phyloP scores from a whole-genome alignment of 106 monocot species.

The Dendrobium catenatum region DNA sequence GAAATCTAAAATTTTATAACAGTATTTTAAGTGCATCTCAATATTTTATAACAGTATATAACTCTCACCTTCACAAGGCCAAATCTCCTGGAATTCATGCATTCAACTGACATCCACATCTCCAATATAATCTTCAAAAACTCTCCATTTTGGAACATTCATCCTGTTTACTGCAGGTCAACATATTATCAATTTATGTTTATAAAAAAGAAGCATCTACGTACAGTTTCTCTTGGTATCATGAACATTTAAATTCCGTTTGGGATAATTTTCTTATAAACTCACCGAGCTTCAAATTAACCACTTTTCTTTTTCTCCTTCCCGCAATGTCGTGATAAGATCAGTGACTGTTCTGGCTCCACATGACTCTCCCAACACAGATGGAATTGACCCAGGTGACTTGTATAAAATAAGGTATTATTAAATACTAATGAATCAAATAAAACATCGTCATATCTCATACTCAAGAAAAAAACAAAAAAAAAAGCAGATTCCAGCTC shows the following conservation, averaged over 20 bases:
- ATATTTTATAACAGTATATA: too few species aligned
- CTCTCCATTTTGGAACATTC: slow-evolving; percentile 97
- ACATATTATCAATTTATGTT: neutral
- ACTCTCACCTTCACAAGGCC: slow-evolving; percentile 66
- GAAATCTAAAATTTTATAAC: too few species aligned
- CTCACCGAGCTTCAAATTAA: neutral
- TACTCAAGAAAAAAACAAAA: neutral
- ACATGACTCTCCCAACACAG: slow-evolving; percentile 22
- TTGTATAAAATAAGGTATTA: neutral
- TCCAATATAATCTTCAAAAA: slow-evolving; percentile 71
- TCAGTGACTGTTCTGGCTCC: slow-evolving; percentile 12
- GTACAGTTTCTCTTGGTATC: too few species aligned
- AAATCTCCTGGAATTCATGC: slow-evolving; percentile 59
- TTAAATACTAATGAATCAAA: too few species aligned
- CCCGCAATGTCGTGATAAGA: slow-evolving; percentile 5
- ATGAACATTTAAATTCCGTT: too few species aligned
- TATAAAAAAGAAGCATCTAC: too few species aligned
- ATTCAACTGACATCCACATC: slow-evolving; percentile 59
- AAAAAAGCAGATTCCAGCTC: slow-evolving; percentile 43
- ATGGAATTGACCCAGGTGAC: slow-evolving; percentile 25
- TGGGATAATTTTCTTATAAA: too few species aligned
- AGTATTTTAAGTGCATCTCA: too few species aligned
- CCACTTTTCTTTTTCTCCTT: neutral
- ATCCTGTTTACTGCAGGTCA: slow-evolving; percentile 94
- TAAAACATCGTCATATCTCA: too few species aligned